Conservation (phyloP, 176 grass and related monocot species). For the Themeda triandra region DNA sequence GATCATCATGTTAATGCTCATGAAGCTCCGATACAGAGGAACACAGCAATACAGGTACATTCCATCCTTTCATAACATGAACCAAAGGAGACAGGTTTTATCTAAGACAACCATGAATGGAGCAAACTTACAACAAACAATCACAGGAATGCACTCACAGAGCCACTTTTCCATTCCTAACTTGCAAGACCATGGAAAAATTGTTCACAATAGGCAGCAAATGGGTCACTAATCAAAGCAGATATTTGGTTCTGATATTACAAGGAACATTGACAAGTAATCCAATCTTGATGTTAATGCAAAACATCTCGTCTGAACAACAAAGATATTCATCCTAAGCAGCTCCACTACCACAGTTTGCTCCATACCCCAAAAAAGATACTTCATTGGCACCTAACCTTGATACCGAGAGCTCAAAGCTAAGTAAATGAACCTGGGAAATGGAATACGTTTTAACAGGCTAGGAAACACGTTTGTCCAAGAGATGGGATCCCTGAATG, state of each 20-base stretch:
- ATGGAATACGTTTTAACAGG: background rate
- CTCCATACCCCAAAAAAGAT: background rate
- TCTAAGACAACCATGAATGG: background rate
- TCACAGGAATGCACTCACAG: background rate
- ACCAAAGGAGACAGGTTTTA: background rate
- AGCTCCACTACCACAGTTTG: background rate
- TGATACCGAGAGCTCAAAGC: background rate
- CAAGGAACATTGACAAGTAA: background rate
- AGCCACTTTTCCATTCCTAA: background rate
- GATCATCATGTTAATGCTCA: background rate
- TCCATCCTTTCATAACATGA: background rate
- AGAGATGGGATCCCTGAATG: background rate
- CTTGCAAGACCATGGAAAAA: background rate
- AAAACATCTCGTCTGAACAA: background rate
- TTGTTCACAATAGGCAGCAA: background rate
- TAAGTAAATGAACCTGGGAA: background rate
- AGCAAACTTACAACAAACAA: background rate
- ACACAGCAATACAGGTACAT: background rate
- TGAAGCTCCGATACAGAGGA: background rate
- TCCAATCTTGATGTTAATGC: too few species aligned
- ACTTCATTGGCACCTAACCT: background rate
- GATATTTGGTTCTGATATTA: background rate
- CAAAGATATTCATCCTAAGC: background rate
- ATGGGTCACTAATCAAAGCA: background rate
- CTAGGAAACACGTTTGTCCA: background rate